Conservation (phyloP, 768 basidiomycete species). For the Mycena sanguinolenta region DNA sequence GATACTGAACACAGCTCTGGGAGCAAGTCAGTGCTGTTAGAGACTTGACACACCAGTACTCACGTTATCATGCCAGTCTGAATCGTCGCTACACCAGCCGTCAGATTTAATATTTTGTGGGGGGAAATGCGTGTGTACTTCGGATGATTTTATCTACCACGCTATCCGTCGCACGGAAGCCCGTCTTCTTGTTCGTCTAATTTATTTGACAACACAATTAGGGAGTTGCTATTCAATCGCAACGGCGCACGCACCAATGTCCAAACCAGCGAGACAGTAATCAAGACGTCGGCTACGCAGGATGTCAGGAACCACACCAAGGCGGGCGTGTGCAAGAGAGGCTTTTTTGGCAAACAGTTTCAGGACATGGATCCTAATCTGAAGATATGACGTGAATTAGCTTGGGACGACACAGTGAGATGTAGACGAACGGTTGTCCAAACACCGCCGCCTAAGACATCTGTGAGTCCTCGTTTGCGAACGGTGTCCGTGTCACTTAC, state of each 20-base stretch:
- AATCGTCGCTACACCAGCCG: conserved; percentile 22
- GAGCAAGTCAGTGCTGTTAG: background rate
- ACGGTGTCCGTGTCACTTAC: conserved; percentile 37
- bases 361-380: conserved; percentile 47
- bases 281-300: conserved; percentile 56
- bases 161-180: conserved; percentile 19
- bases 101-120: background rate
- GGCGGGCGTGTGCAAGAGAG: conserved; percentile 47
- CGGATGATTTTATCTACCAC: conserved; percentile 38
- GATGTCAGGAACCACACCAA: conserved; percentile 62
- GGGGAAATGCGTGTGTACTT: conserved; percentile 8
- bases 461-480: background rate
- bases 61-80: conserved; percentile 38
- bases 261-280: conserved; percentile 54
- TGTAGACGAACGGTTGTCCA: conserved; percentile 46
- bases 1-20: conserved; percentile 23
- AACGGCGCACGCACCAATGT: conserved; percentile 48
- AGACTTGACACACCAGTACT: background rate
- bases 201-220: no score
- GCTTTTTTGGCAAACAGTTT: conserved; percentile 53
- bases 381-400: background rate
- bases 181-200: conserved; percentile 26
- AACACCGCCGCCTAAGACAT: conserved; percentile 51
- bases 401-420: no score
- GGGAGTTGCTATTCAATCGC: background rate